Base-by-base conservation (phyloP, 2,329 filamentous ascomycete species). In the Paraphoma sp. region DNA sequence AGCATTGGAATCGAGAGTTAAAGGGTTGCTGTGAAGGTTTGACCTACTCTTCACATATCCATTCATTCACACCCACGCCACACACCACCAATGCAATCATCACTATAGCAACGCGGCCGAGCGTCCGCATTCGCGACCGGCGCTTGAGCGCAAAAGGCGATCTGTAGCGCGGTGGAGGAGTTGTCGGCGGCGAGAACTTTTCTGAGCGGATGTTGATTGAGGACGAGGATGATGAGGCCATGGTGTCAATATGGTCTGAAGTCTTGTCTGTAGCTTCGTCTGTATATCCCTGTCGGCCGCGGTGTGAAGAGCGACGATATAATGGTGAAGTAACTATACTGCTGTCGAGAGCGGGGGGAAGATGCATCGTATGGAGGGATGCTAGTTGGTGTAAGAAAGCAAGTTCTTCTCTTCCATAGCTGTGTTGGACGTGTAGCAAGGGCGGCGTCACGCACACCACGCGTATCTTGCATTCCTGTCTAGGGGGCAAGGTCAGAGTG, bases 321-420 rank as follows among this genome's bases (percentile, higher is more conserved):
- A 50, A 38, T 16, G 48, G 40, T 11, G 48, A 50, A n/a, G 48
- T 33, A 3, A 50, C 16, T 28, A 50, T 50, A 10, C 23, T 50
- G n/a, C 23, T 50, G n/a, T 50, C 48, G 23, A 50, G 48, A 14
- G 33, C 23, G 12, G 38, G 40, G n/a, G 48, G 48, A 14, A 43
- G 12, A 36, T 50, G 38, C 48, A 50, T 43, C 33, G n/a, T 7
- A 11, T 45, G n/a, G 11, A 10, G 8, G 18, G 17, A 18, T 45
- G 43, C n/a, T 16, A 30, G 43, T 8, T 2, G 18, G 10, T 45
- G 11, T 7, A 17, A 23, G 43, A 12, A 45, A 45, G 43, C 23
- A 23, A 23, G 23, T 23, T 23, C 23, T 23, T 23, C 23, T 23
- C 23, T 23, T 23, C 23, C 23, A 23, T 23, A 23, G 23, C 23